A percentile compares a stretch with the other conserved stretches of the same genome.
These are phyloP conservation scores for Barbatosphaeria neglecta DNA, from an alignment of 495 filamentous ascomycete genomes.

Conservation along the genomic window DNA sequence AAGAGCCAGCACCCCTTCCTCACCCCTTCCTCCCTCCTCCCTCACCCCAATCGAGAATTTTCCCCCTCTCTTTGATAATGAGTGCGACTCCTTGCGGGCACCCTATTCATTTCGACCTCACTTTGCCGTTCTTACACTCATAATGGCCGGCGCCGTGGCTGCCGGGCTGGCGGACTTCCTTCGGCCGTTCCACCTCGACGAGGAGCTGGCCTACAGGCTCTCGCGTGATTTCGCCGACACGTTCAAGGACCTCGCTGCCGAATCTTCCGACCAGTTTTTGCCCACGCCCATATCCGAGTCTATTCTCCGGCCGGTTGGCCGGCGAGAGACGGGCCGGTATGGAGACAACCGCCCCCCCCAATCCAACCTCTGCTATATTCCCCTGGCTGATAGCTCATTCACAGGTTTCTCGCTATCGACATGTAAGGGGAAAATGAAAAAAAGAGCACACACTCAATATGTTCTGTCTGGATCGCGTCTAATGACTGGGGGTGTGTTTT, in stretches of 20 bases:
- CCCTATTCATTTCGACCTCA: no score
- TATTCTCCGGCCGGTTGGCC: constrained; percentile 44
- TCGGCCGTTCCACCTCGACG: constrained; percentile 29
- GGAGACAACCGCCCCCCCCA: no score
- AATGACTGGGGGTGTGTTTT: no score
- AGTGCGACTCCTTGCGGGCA: neutral
- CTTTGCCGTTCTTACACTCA: neutral
- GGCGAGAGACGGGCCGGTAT: constrained; percentile 48
- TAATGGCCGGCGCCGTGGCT: neutral
- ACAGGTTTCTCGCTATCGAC: constrained; percentile 63
- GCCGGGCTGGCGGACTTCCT: constrained; percentile 29
- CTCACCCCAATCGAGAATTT: no score
- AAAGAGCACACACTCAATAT: no score
- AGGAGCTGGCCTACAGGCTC: constrained; percentile 41
- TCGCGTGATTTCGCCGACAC: constrained; percentile 49
- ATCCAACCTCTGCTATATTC: no score
- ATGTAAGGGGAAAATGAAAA: constrained; percentile 34
- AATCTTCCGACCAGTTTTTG: constrained; percentile 61
- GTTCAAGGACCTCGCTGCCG: constrained; percentile 51
- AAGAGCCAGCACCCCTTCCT: no score
- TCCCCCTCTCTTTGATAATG: neutral
- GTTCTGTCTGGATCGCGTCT: no score
- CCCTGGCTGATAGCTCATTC: constrained; percentile 1
- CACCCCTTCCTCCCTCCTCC: no score
- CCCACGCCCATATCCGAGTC: constrained; percentile 64